Percentiles rank a stretch among this genome's conserved stretches.
These are phyloP conservation scores for Aureobasidium sp. DNA, from an alignment of 2,329 filamentous ascomycete species.

Conservation along the genomic window DNA sequence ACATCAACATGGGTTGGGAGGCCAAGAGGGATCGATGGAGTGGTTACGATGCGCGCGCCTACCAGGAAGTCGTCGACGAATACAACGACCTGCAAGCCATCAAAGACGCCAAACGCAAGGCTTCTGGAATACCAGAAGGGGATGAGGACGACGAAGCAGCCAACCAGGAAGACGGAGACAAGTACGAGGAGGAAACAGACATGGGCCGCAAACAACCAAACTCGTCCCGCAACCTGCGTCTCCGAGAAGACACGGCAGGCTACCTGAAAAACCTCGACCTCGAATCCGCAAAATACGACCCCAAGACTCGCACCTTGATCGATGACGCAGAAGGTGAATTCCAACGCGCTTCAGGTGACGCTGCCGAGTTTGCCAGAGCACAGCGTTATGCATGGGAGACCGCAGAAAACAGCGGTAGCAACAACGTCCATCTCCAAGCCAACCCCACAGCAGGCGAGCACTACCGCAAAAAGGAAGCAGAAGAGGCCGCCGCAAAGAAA, in stretches of 20 bases:
- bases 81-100: conserved; percentile 81
- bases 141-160: conserved; percentile 35
- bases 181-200: conserved; percentile 89
- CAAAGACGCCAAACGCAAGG: conserved; percentile 34
- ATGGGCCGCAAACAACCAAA: conserved; percentile 93
- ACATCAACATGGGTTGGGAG: conserved; percentile 87
- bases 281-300: conserved; percentile 95
- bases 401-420: conserved; percentile 73
- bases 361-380: conserved; percentile 83
- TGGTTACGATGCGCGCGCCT: conserved; percentile 88
- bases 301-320: conserved; percentile 87
- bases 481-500: conserved; percentile 64
- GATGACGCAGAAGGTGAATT: conserved; percentile 93
- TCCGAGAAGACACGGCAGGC: conserved; percentile 95
- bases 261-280: conserved; percentile 92
- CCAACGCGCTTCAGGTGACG: conserved; percentile 80
- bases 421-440: conserved; percentile 82
- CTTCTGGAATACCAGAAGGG: conserved; percentile 25
- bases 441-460: conserved; percentile 93
- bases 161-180: conserved; percentile 49
- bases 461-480: conserved; percentile 68
- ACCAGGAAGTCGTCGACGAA: conserved; percentile 78
- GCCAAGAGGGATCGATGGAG: conserved; percentile 98
- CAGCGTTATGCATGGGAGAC: conserved; percentile 92
- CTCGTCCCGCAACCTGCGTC: conserved; percentile 79